Evolutionary conservation across 768 basidiomycete genomes (phyloP).

Genomic region (Pisolithus marmoratus): DNA sequence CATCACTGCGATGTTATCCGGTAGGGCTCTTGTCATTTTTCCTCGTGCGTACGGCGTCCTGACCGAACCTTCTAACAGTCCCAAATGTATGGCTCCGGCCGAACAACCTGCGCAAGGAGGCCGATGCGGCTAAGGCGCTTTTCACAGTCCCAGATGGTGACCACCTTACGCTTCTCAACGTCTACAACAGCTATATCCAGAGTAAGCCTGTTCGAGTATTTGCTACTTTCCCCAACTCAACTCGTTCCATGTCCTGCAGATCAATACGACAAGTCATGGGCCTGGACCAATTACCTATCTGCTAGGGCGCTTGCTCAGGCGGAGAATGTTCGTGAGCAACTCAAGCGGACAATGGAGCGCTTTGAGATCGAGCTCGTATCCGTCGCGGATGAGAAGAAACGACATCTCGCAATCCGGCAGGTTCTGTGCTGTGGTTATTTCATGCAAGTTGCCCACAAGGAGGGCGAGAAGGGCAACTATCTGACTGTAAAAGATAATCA

Average conservation of each 20-base stretch:
- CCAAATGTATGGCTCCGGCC: slow-evolving; percentile 96
- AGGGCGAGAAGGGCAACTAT: slow-evolving; percentile 85
- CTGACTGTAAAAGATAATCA: slow-evolving; percentile 94
- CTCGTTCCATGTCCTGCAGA: slow-evolving; percentile 37
- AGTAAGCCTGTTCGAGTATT: slow-evolving; percentile 43
- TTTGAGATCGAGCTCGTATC: slow-evolving; percentile 76
- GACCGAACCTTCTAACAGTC: slow-evolving; percentile 26
- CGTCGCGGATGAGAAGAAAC: slow-evolving; percentile 60
- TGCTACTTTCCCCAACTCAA: not conserved
- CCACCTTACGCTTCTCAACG: slow-evolving; percentile 90
- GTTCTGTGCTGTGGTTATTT: slow-evolving; percentile 92
- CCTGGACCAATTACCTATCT: slow-evolving; percentile 87
- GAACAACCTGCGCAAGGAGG: slow-evolving; percentile 80
- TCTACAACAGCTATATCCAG: slow-evolving; percentile 86
- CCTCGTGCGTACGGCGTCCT: not conserved
- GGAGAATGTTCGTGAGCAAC: slow-evolving; percentile 87
- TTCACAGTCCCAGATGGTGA: slow-evolving; percentile 94
- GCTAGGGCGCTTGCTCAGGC: slow-evolving; percentile 80
- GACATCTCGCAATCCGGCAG: slow-evolving; percentile 70
- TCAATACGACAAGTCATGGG: slow-evolving; percentile 77
- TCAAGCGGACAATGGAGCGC: slow-evolving; percentile 88
- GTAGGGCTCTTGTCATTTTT: slow-evolving; percentile 34
- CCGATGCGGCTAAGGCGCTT: slow-evolving; percentile 85
- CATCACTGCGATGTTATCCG: slow-evolving; percentile 94
- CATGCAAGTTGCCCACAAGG: slow-evolving; percentile 96